These are phyloP conservation scores for Urtica urens DNA, from an alignment of 306 rosid species.

Conservation along the genomic window DNA sequence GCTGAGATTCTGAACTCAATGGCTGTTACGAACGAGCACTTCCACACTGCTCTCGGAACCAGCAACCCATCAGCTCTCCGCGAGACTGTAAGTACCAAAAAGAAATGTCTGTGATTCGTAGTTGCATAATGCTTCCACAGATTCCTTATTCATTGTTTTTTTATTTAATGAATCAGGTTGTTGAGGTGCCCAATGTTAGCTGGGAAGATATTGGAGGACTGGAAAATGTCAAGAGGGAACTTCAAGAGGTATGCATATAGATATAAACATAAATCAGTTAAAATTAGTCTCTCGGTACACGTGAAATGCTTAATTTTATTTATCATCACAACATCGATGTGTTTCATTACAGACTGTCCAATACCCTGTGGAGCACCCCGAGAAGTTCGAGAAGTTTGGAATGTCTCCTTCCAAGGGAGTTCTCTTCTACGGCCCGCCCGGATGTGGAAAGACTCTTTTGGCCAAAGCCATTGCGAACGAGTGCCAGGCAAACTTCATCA, in stretches of 20 bases:
- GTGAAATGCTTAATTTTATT: slow-evolving; percentile 2
- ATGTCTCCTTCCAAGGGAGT: slow-evolving; percentile 99
- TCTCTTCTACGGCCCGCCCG: slow-evolving; percentile 98
- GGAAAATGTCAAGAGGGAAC: slow-evolving; percentile 95
- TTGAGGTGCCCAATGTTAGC: slow-evolving; percentile 84
- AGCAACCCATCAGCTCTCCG: slow-evolving; percentile 98
- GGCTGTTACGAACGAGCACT: slow-evolving; percentile 96
- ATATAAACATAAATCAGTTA: too few relatives aligned
- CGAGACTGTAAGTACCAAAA: slow-evolving; percentile 54
- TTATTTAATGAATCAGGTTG: slow-evolving; percentile 50
- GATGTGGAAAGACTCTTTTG: slow-evolving; percentile 95
- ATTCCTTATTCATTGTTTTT: too few relatives aligned
- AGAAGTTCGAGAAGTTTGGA: slow-evolving; percentile 91
- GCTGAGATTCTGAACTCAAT: slow-evolving; percentile 95
- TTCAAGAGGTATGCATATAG: slow-evolving; percentile 84
- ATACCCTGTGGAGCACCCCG: slow-evolving; percentile 99
- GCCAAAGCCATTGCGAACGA: slow-evolving; percentile 98
- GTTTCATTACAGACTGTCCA: slow-evolving; percentile 99
- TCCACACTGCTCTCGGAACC: slow-evolving; percentile 86
- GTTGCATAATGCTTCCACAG: neutral
- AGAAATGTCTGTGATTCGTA: neutral
- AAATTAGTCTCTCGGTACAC: too few relatives aligned
- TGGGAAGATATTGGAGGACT: slow-evolving; percentile 99
- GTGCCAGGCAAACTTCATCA: slow-evolving; percentile 96
- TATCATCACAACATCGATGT: slow-evolving; percentile 11